Evolutionary conservation across 306 rosid species (phyloP), one percentile per base, ranked within the genome.

Genomic region (Quercus variabilis): DNA sequence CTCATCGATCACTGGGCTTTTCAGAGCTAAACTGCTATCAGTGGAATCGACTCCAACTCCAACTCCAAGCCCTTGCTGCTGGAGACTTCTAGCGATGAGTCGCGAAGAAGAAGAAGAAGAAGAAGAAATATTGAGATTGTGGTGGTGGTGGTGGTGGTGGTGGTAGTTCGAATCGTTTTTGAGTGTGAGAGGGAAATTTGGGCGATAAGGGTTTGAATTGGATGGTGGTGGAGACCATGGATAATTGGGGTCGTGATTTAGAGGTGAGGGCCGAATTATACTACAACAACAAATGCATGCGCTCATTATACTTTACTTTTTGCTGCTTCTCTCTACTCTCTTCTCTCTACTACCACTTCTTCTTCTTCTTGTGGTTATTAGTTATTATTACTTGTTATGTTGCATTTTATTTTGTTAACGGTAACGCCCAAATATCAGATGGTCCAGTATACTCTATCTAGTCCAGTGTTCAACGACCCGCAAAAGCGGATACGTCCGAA

Each of bases 281-380:
- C 85, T 81, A 81, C 88, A 83, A 78, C 82, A 67, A 69, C 75
- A 68, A 52, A 82, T 73, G 79, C 83, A 80, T 46, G 85, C 73
- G 76, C 77, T 90, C 97, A 90, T 86, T 59, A 12, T 82, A 46
- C 71, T 13, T 46, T 28, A 19, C 25, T 31, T 19, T 7, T 13
- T 71, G 11, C 30, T 21, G 25, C 55, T 23, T 38, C 31, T 70
- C 56, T 21, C 18, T 19, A 2, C 74, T 20, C 43, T 21, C 18
- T 19, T 1, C 74, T 20, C 43, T 9, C 43, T 6, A 17, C 9
- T 26, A 12, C 25, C 35, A 14, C 11, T 67, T 14, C 15, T 33
- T 2, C 15, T 46, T 11, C 15, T 19, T 38, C 46, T 38, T 8
- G 46, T 8, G 46, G 46, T 41, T 41, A 8, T 41, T 57, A 8